Evolutionary conservation across 257 asterid genomes (phyloP), one percentile per base, ranked within the genome.

Genomic region (Leonotis leonurus): DNA sequence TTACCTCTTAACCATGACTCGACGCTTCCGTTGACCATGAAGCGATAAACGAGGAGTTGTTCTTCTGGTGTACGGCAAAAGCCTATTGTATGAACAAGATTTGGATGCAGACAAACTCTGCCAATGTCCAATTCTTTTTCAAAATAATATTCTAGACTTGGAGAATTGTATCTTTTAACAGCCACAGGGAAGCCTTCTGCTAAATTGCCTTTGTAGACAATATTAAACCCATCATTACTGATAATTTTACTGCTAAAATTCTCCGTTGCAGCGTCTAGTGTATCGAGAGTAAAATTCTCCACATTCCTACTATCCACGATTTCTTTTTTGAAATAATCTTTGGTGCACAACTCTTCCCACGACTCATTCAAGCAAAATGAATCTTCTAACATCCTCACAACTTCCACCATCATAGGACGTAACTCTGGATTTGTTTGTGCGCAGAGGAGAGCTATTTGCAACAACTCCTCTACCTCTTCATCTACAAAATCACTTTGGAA

Each of bases 161-260:
- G n/a, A 52, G 52, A 35, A 33, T 11, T 39, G 44, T 25, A 39
- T 52, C 62, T 53, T 52, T 40, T 53, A 17, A 52, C 60, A n/a
- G 54, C 70, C 21, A 65, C 79, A 12, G 67, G 44, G 12, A 70
- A 40, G 57, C 76, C 79, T 56, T 73, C 74, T 29, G 33, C 33
- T 32, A 77, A 62, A 29, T 35, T 53, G 27, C 77, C 77, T 54
- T 30, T 66, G 37, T 70, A 75, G 20, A 61, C 11, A 17, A 18
- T 18, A 45, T 8, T 44, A 10, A 27, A 61, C 11, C 56, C 45
- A 61, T 26, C 43, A 3, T 29, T 12, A 44, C 40, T 39, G 25
- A 26, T 8, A n/a, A 13, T 17, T 61, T 30, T 61, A 43, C 13
- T 18, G 21, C 32, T 18, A 18, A 61, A 61, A 45, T 18, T 8